phyloP scores from a whole-genome alignment of 352 stramenopile species.

The Phytophthora tentaculata region DNA sequence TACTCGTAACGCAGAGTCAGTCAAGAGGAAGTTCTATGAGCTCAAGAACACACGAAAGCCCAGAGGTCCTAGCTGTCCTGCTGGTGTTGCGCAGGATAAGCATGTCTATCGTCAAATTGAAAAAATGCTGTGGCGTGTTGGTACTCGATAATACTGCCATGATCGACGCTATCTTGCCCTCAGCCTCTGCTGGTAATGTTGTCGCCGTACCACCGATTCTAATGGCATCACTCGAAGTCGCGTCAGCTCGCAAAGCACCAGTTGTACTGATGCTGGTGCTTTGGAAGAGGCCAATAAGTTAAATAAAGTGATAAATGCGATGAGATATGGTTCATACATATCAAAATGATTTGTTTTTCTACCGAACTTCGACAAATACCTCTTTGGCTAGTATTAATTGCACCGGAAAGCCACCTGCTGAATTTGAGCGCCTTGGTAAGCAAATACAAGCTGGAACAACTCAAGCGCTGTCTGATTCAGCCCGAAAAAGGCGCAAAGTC shows the following conservation, averaged over 20 bases:
- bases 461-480: not conserved
- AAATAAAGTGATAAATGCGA: no score
- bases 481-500: not conserved
- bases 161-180: not conserved
- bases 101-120: not conserved
- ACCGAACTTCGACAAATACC: not conserved
- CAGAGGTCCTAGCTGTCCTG: conserved; percentile 1
- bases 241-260: not conserved
- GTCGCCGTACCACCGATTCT: not conserved
- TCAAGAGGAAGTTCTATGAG: conserved; percentile 11
- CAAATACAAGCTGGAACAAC: not conserved
- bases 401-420: not conserved
- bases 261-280: not conserved
- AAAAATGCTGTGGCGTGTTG: not conserved
- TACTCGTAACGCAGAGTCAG: not conserved
- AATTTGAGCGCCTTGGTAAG: not conserved
- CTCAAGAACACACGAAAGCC: conserved; percentile 15
- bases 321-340: not conserved
- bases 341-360: no score
- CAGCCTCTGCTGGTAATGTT: not conserved
- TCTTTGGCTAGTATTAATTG: not conserved
- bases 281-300: no score
- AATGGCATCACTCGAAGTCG: not conserved
- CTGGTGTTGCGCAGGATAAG: conserved; percentile 3
- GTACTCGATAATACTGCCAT: not conserved